A percentile compares a stretch with the other conserved stretches of the same genome.
These are phyloP conservation scores for Nosema muscidifuracis DNA, from an alignment of 371 early-diverging fungal species.

Conservation along the genomic window DNA sequence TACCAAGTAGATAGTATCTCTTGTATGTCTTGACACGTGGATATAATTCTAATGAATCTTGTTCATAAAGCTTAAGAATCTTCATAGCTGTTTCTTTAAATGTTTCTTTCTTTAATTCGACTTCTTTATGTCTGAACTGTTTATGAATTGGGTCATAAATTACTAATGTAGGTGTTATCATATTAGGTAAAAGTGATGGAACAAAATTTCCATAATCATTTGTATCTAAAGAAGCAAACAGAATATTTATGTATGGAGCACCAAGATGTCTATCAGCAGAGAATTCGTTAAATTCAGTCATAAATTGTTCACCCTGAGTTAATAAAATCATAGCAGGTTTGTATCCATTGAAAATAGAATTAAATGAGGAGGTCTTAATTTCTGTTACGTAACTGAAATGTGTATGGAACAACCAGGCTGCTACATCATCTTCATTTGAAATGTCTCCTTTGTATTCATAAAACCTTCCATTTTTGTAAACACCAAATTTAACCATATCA, in stretches of 20 bases:
- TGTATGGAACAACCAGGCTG: conserved; percentile 64
- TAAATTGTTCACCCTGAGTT: conserved; percentile 50
- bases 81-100: conserved; percentile 36
- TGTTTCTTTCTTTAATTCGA: conserved; percentile 34
- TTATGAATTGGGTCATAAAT: conserved; percentile 62
- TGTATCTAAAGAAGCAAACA: conserved; percentile 60
- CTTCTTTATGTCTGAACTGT: conserved; percentile 51
- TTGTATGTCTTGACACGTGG: conserved; percentile 5
- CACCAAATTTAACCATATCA: conserved; percentile 54
- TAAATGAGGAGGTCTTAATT: conserved; percentile 62
- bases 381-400: conserved; percentile 63
- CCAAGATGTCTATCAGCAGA: conserved; percentile 58
- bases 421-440: conserved; percentile 52
- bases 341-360: conserved; percentile 63
- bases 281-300: conserved; percentile 57
- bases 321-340: conserved; percentile 63
- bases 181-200: conserved; percentile 50
- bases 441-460: conserved; percentile 54
- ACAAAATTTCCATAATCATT: conserved; percentile 61
- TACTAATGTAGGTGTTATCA: conserved; percentile 52
- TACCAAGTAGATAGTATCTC: conserved; percentile 19
- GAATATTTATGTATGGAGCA: conserved; percentile 54
- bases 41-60: conserved; percentile 34
- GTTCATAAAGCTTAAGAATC: conserved; percentile 20
- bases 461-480: conserved; percentile 62